Conservation (phyloP, 1,284 basidiomycete species). For the Trichosporon ovoides region DNA sequence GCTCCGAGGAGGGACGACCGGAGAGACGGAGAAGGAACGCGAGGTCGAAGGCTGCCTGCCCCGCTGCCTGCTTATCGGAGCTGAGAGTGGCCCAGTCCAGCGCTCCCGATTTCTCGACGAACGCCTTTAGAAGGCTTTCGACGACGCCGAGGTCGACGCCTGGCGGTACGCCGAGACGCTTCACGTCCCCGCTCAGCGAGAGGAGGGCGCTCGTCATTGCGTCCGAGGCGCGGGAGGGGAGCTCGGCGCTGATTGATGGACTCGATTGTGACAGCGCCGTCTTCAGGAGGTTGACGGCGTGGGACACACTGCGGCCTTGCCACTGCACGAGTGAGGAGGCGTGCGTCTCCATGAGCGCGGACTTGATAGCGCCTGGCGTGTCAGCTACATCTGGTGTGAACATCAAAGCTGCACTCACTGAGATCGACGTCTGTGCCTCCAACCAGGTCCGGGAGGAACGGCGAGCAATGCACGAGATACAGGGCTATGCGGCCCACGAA, state of each 20-base stretch:
- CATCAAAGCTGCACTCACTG: slow-evolving; percentile 16
- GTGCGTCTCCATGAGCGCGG: slow-evolving; percentile 28
- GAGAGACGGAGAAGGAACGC: slow-evolving; percentile 32
- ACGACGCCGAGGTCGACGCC: slow-evolving; percentile 23
- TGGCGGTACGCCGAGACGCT: slow-evolving; percentile 36
- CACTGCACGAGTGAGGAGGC: slow-evolving; percentile 29
- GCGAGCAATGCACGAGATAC: slow-evolving; percentile 31
- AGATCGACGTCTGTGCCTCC: slow-evolving; percentile 19
- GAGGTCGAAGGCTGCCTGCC: slow-evolving; percentile 35
- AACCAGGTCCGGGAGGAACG: slow-evolving; percentile 31
- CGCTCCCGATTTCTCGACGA: slow-evolving; percentile 20
- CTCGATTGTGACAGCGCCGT: slow-evolving; percentile 6
- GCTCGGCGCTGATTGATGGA: neutral
- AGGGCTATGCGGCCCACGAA: slow-evolving; percentile 44
- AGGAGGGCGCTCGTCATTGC: slow-evolving; percentile 32
- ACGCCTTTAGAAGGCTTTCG: no score
- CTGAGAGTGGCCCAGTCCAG: slow-evolving; percentile 31
- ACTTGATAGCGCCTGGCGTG: slow-evolving; percentile 11
- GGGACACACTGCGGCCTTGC: slow-evolving; percentile 22
- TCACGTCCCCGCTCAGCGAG: slow-evolving; percentile 29
- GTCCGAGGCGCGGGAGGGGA: slow-evolving; percentile 32
- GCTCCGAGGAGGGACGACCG: slow-evolving; percentile 16
- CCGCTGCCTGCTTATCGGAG: slow-evolving; percentile 17
- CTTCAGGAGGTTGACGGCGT: slow-evolving; percentile 21
- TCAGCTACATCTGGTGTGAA: slow-evolving; percentile 1